Evolutionary conservation across 2,329 filamentous ascomycete species (phyloP), one percentile per base, ranked within the genome.

Genomic region (Macrophomina tecta): DNA sequence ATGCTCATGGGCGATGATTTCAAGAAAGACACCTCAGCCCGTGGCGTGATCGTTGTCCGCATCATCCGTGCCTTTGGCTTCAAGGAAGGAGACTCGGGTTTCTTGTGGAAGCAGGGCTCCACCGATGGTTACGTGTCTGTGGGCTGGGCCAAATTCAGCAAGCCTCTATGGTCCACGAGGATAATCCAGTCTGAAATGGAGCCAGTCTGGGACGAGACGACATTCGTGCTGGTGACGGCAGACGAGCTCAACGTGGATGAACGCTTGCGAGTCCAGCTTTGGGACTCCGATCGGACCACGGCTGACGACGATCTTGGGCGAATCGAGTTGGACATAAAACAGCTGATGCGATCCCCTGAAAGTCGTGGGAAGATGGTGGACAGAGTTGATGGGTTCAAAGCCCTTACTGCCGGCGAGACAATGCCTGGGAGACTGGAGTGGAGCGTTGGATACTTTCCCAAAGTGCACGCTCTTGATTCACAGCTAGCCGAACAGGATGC

Each of bases 1-100:
- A 92, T 92, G 88, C 84, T 93, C 12, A 85, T 91, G 7, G 91
- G 91, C 4, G 90, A 92, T 67, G 90, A 93, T 72, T 92, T 90
- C 80, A 93, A 92, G 77, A 92, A 92, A 74, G 90, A 93, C 69
- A 91, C 90, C 0, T 78, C 79, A 36, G 83, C 87, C 2, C 83
- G 86, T 38, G 90, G 91, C 18, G 84, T 92, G 1, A 74, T 93
- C 1, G 83, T 90, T 69, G 83, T 92, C 9, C 85, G 84, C 51
- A 89, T 93, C 74, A 88, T 89, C 72, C 82, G 84, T 30, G 91
- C 90, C 0, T 86, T 85, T 49, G 89, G 87, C 42, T 92, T 93
- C 80, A 92, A 91, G 73, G 85, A 89, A 74, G 90, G 89, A 2
- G 91, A 93, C 74, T 82, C 85, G 5, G 84, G 85, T 0, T 79